A percentile compares a stretch with the other conserved stretches of the same genome.
Evolutionary conservation across 805 yeast genomes (phyloP).

Genomic region (Wickerhamiella sergipiensis): DNA sequence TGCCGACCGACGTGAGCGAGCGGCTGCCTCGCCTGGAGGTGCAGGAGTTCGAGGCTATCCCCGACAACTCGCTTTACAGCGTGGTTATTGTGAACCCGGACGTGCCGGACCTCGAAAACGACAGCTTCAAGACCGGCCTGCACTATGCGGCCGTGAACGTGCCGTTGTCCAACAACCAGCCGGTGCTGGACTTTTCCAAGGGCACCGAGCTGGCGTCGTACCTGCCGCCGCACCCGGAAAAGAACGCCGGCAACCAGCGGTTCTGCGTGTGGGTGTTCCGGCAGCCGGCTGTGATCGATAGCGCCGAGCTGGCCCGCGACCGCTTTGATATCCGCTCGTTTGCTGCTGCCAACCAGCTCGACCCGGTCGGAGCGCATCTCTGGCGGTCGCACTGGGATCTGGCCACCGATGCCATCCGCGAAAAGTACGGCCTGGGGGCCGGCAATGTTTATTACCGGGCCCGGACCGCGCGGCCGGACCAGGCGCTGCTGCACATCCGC

Average conservation of each 20-base stretch:
- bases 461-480: constrained; percentile 19
- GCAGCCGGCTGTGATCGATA: constrained; percentile 32
- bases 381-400: constrained; percentile 78
- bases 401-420: constrained; percentile 53
- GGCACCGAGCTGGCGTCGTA: constrained; percentile 42
- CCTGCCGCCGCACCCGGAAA: constrained; percentile 78
- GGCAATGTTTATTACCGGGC: constrained; percentile 49
- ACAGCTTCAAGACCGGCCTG: constrained; percentile 56
- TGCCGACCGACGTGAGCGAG: constrained; percentile 61
- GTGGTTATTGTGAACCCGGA: constrained; percentile 83
- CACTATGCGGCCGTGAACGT: constrained; percentile 69
- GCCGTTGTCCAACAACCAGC: constrained; percentile 42
- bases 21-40: constrained; percentile 68
- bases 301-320: constrained; percentile 26
- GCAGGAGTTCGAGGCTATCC: constrained; percentile 48
- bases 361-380: constrained; percentile 81
- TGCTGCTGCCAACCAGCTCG: constrained; percentile 38
- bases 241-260: constrained; percentile 72
- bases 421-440: constrained; percentile 52
- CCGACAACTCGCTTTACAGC: constrained; percentile 43
- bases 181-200: constrained; percentile 32
- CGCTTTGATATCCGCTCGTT: constrained; percentile 63
- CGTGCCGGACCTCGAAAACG: constrained; percentile 59
- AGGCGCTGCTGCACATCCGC: constrained; percentile 16
- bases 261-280: constrained; percentile 82